Evolutionary conservation across 345 rosid genomes (phyloP), one percentile per base, ranked within the genome.

Genomic region (Geranium brycei): DNA sequence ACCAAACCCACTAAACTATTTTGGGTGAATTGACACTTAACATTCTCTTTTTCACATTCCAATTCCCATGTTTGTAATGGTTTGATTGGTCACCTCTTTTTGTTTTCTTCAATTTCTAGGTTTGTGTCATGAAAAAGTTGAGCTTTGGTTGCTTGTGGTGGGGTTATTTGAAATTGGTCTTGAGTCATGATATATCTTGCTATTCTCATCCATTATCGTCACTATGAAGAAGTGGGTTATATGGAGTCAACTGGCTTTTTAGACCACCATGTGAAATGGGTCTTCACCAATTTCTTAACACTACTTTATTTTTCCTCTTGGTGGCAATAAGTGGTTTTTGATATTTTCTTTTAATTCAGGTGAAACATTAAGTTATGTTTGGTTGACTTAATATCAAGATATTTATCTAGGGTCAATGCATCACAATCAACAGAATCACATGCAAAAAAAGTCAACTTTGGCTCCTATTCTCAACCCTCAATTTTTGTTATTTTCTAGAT

Each of bases 101-200:
- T 57, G 61, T 68, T 80, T 61, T 72, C 61, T 47, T 11, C 11
- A 71, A 69, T 75, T 67, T 72, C 66, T 64, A 64, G 78, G 68
- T 58, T 67, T 58, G 18, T 64, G 62, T 59, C 65, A 60, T 65
- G 13, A 67, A 80, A 23, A 77, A 72, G 77, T 71, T 70, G 18
- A 17, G 4, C 63, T 76, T 79, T 76, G 75, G 74, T 79, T 64
- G 53, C 68, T 61, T 69, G 77, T 66, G 79, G 79, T 47, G 15
- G 53, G 13, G 13, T 3, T 47, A 13, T 47, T 47, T 47, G 53
- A 8, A 13, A 47, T 47, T 10, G 15, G 53, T 47, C 53, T 11
- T 47, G 3, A 23, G 53, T 47, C 53, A 11, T 62, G 69, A n/a
- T n/a, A n/a, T n/a, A n/a, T 67, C 16, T 59, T 18, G 31, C 66